Base-by-base conservation (phyloP, 345 rosid species). In the Capsella bursapastoris region DNA sequence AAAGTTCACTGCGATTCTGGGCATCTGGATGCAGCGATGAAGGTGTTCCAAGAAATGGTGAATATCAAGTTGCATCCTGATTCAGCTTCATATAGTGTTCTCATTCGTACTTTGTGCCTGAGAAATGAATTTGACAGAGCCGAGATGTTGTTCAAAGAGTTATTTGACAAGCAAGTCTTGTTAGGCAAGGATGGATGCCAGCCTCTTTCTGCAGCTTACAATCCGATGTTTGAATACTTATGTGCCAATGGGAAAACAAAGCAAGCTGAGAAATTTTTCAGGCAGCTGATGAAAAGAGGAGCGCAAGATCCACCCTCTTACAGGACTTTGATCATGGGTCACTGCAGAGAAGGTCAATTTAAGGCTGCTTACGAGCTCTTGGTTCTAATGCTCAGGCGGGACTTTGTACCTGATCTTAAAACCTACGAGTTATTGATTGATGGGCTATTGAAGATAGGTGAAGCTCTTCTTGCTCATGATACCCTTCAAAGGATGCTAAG, bases 201-300 rank as follows among this genome's bases (percentile, higher is more conserved):
- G 70, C 91, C 95, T 37, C 83, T 90, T 29, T 89, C 85, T 78
- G 96, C 94, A 3, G 92, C 96, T 38, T 92, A 90, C 78, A 90
- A 84, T 69, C 83, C 92, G 18, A 83, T 92, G 51, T 88, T 88
- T 57, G 85, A 87, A 67, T 83, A 84, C 73, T 76, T 92, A 68
- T 92, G 98, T 64, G 75, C 74, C 78, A 88, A 66, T 53, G 95
- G 96, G 67, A 85, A 87, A 78, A 84, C 93, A 25, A 60, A 51
- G 65, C 88, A 83, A 78, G 96, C 96, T 10, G 96, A 90, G 68
- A 79, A 60, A 57, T 84, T 82, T 37, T 88, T 88, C 70, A 84
- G 96, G 85, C 95, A 92, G 84, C 86, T 92, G 22, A 84, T 90
- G 89, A 90, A 82, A 77, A 83, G 88, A 73, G 98, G 98, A 74